Evolutionary conservation across 1,284 basidiomycete genomes (phyloP), one percentile per base, ranked within the genome.

Genomic region (Pseudozyma tsukubaensis): DNA sequence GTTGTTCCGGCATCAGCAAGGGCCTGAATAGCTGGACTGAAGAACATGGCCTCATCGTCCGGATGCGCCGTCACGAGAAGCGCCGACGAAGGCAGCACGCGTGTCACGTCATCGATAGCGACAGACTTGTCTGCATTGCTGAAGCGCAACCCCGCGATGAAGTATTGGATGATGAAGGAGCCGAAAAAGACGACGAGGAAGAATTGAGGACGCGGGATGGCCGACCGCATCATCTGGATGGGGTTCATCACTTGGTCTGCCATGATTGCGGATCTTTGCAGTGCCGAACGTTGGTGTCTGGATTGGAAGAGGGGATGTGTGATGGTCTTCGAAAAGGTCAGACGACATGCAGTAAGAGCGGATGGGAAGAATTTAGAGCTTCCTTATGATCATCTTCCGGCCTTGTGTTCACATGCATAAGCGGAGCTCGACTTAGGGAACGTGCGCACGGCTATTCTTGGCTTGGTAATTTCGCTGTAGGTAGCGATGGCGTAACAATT

Each of bases 41-140:
- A 97, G 87, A 97, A 97, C 88, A 95, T 89, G 81, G 90, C 90
- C 86, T 96, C 94, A 82, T 96, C 94, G 82, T 96, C 94, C 2
- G 93, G 93, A 79, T 95, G 93, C 11, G 93, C 92, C 0, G 92
- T 94, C 47, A 95, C 85, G 2, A 94, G 81, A 29, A 95, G 87
- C 8, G 65, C 80, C 3, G 72, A 60, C 0, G 47, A 51, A 12
- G 72, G 72, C 5, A 75, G 36, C 3, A 62, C 39, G 12, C 56
- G 60, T 18, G 51, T 44, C 0, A 48, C 49, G 36, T 50, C 52
- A 9, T 50, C 16, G 3, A 48, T 8, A 8, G 59, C 34, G 5
- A 42, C 29, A 1, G 49, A 16, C 35, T 57, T 49, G 65, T 68
- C 57, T n/a, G 44, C 11, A 34, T 51, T 36, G 34, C 56, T 37